Evolutionary conservation across 148 eudicot genomes (phyloP).

Genomic region (Diospyros kaki): DNA sequence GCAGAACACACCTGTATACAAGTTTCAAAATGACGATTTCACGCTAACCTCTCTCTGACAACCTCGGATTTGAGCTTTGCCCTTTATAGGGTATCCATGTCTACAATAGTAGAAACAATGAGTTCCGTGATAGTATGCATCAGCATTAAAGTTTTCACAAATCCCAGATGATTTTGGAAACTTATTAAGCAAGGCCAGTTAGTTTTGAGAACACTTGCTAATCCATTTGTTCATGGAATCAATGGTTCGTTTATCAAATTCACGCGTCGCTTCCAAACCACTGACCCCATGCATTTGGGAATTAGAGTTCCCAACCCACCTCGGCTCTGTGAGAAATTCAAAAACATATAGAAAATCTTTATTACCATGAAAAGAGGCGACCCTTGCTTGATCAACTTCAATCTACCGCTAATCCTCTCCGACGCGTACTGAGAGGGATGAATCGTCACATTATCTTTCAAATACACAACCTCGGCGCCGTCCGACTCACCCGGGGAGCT

Average conservation of each 20-base stretch:
- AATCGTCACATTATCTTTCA: constrained; percentile 86
- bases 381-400: constrained; percentile 74
- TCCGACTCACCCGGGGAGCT: constrained; percentile 53
- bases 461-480: constrained; percentile 58
- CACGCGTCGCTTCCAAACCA: too few relatives aligned
- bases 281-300: too few relatives aligned
- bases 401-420: constrained; percentile 89
- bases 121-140: neutral
- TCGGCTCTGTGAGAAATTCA: neutral
- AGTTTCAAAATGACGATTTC: neutral
- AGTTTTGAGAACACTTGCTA: too few relatives aligned
- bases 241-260: too few relatives aligned
- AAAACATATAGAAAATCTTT: neutral
- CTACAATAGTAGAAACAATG: constrained; percentile 30
- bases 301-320: too few relatives aligned
- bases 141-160: too few relatives aligned
- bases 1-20: neutral
- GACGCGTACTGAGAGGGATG: constrained; percentile 90
- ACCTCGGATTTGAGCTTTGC: constrained; percentile 66
- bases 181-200: too few relatives aligned
- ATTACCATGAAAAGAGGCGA: constrained; percentile 65
- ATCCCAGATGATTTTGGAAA: too few relatives aligned
- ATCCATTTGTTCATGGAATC: too few relatives aligned
- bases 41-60: constrained; percentile 81
- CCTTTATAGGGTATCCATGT: constrained; percentile 96